These are phyloP conservation scores for Mycena chlorophos DNA, from an alignment of 768 basidiomycete species.

Conservation along the genomic window DNA sequence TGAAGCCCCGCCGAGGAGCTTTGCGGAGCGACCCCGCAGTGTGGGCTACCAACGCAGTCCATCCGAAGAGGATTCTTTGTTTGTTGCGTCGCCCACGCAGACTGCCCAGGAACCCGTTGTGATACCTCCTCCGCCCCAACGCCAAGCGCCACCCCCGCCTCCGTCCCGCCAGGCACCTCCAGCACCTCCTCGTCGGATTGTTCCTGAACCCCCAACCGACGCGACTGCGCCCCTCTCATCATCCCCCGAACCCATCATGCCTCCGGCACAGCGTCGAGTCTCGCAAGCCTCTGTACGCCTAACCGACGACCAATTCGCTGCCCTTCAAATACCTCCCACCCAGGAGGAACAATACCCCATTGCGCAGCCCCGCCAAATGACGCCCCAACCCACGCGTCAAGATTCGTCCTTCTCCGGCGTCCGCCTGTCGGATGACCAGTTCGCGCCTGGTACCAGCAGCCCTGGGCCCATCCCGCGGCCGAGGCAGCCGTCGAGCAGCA, in stretches of 20 bases:
- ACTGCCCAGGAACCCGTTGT: slow-evolving; percentile 8
- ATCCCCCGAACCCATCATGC: neutral
- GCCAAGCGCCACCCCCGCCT: slow-evolving; percentile 17
- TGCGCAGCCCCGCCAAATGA: neutral
- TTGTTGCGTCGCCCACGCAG: slow-evolving; percentile 2
- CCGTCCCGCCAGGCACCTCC: slow-evolving; percentile 5
- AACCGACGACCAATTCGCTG: slow-evolving; percentile 18
- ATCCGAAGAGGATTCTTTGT: slow-evolving; percentile 15
- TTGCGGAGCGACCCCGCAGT: slow-evolving; percentile 17
- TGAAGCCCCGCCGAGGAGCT: slow-evolving; percentile 15
- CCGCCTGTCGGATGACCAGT: slow-evolving; percentile 11
- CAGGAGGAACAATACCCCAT: neutral
- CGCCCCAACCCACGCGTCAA: neutral
- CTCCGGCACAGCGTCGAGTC: slow-evolving; percentile 6
- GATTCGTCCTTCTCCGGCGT: neutral
- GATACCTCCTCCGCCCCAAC: slow-evolving; percentile 17
- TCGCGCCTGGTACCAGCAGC: slow-evolving; percentile 14
- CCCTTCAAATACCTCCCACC: neutral
- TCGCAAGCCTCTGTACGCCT: slow-evolving; percentile 17
- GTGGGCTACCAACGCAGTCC: slow-evolving; percentile 16
- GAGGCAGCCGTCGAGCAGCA: slow-evolving; percentile 16
- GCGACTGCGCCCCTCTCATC: neutral
- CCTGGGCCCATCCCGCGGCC: slow-evolving; percentile 14
- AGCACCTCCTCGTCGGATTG: slow-evolving; percentile 5
- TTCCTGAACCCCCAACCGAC: slow-evolving; percentile 3